A percentile compares a stretch with the other conserved stretches of the same genome.
Evolutionary conservation across 257 asterid genomes (phyloP).

Genomic region (Nicotiana attenuata): DNA sequence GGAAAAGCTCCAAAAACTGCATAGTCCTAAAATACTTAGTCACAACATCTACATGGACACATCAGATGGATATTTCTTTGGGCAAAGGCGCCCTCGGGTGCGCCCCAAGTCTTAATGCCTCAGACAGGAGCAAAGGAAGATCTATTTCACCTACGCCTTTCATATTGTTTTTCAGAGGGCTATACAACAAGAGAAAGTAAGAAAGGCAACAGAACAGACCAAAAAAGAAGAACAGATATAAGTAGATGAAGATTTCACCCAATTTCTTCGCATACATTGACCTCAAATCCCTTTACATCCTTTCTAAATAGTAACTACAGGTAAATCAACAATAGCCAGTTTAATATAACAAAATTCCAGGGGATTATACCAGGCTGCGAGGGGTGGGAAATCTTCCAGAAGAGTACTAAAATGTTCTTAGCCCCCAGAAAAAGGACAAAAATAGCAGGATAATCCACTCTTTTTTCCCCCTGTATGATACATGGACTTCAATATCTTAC

Average conservation of each 20-base stretch:
- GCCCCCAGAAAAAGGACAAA: neutral
- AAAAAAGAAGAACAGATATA: neutral
- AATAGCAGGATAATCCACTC: neutral
- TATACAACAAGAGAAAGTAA: neutral
- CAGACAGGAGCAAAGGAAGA: neutral
- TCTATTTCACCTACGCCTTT: neutral
- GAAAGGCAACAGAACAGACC: neutral
- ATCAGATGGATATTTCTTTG: neutral
- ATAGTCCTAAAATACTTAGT: neutral
- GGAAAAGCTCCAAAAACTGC: neutral
- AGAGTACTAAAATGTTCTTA: neutral
- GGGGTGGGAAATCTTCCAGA: neutral
- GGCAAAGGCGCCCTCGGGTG: neutral
- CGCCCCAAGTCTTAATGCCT: neutral
- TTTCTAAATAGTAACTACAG: neutral
- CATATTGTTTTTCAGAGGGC: neutral
- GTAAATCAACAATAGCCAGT: neutral
- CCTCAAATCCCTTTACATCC: slow-evolving; percentile 1
- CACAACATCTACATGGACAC: neutral
- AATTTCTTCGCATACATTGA: neutral
- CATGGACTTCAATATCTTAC: neutral
- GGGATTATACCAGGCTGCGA: neutral
- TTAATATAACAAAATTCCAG: neutral
- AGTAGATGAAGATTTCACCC: neutral
- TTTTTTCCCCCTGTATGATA: neutral